Evolutionary conservation across 73 alveolate species (phyloP), one percentile per base, ranked within the genome.

Genomic region (Symbiodinium natans): DNA sequence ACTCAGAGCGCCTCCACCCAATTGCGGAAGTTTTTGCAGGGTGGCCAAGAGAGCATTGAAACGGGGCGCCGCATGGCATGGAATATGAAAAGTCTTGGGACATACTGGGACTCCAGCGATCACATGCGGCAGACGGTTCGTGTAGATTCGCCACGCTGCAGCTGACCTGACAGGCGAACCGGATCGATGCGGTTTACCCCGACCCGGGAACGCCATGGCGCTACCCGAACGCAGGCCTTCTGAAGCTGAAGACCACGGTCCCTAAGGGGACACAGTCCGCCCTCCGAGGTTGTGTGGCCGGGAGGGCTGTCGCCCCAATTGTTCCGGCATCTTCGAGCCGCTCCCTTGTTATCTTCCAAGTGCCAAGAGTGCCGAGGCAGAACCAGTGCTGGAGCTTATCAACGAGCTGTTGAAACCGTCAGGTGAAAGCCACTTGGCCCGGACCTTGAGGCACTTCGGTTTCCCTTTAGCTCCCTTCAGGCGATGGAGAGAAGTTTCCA

Each of bases 141-240:
- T n/a, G n/a, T n/a, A n/a, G n/a, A n/a, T n/a, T n/a, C n/a, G n/a
- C n/a, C n/a, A n/a, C n/a, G n/a, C n/a, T n/a, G n/a, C 59, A 46
- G 59, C 59, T 9, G 59, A 13, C 80, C 36, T 19, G 71, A 41
- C 17, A 77, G 98, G 98, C 98, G 17, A 92, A 92, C 63, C 98
- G 98, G 29, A 92, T 92, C n/a, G 98, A 92, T 80, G 98, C 98
- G 21, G 92, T 92, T 9, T 92, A 46, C 25, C 98, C 98, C 8
- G 98, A 92, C 48, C 90, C 92, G 31, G 92, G 92, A 23, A 92
- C 98, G 1, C 98, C 98, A 15, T 92, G 98, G 98, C 86, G 98
- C 21, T 92, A 92, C 48, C 98, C 98, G 46, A 92, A 92, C 19
- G 98, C 98, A 80, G 98, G 98, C 71, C 36, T 8, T 31, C 23